Percentiles rank a stretch among this genome's conserved stretches.
Conservation (phyloP, 176 grass and related monocot genomes). For the Pontederia paniculata region DNA sequence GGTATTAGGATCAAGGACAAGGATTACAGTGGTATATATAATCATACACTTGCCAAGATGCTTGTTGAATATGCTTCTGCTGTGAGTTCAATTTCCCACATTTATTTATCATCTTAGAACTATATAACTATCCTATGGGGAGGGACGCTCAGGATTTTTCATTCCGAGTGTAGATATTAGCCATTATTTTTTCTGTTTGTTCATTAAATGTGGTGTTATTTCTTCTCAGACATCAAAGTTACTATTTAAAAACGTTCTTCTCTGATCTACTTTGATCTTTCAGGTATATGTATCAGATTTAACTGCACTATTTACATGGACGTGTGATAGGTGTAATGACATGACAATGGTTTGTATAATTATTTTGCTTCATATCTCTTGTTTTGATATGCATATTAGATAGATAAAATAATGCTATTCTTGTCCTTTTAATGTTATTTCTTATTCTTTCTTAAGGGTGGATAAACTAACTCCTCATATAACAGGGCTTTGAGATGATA, state of each 20-base stretch:
- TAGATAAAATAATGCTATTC: too few species aligned
- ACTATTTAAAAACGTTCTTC: not conserved
- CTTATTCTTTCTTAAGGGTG: too few species aligned
- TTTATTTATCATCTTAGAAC: not conserved
- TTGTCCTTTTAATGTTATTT: too few species aligned
- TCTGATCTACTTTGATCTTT: slow-evolving; percentile 4
- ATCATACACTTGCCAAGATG: slow-evolving; percentile 64
- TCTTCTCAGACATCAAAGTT: not conserved
- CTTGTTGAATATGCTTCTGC: slow-evolving; percentile 88
- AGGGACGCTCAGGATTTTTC: too few species aligned
- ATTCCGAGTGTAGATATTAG: not conserved
- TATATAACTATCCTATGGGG: not conserved
- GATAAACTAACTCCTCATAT: slow-evolving; percentile 10
- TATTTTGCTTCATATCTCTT: not conserved
- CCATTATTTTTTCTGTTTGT: not conserved
- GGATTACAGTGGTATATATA: slow-evolving; percentile 35
- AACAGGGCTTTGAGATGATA: slow-evolving; percentile 78
- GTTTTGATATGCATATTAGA: not conserved
- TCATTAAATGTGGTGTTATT: not conserved
- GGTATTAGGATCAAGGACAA: slow-evolving; percentile 30
- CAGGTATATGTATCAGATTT: slow-evolving; percentile 19
- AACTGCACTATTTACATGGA: slow-evolving; percentile 26
- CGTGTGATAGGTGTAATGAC: slow-evolving; percentile 75
- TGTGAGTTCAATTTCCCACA: slow-evolving; percentile 41
- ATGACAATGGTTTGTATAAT: slow-evolving; percentile 43